Evolutionary conservation across 495 filamentous ascomycete genomes (phyloP), one percentile per base, ranked within the genome.

Genomic region (Neurospora terricola): DNA sequence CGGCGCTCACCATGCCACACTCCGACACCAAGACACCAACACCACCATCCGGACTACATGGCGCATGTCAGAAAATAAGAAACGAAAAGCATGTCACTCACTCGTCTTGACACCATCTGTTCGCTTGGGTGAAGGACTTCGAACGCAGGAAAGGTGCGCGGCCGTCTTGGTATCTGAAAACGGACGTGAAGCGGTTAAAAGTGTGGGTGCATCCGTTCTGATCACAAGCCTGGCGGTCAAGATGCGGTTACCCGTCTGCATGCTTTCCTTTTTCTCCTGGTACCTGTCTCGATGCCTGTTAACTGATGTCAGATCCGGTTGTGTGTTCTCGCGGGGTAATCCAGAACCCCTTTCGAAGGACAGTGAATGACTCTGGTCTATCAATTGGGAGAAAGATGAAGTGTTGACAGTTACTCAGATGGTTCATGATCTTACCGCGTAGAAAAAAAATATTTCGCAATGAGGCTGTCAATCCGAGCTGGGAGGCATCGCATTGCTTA

Each of bases 161-260:
- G 54, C 12, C 23, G 54, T 36, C 27, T 18, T 34, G 14, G 27
- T 34, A 34, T 66, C 27, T 34, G 27, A 66, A 18, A 66, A 36
- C 27, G 27, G 54, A 66, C 54, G 54, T 34, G 23, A 14, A 59
- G 54, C 54, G 6, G 54, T 27, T 30, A 9, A 18, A 16, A 9
- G 11, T 16, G 54, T 62, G 54, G 27, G 27, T 34, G 54, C 54
- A 66, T 66, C 27, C 7, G 54, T 34, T 66, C 54, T 34, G 27
- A 66, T 16, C 54, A 66, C 14, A 66, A 59, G 71, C 75, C 72
- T 43, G 71, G 73, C 73, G 75, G 73, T 73, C 73, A 75, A 74
- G 59, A 73, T 72, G 75, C 73, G 45, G 71, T 62, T 73, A 66
- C 34, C 73, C 75, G 73, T 45, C 36, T 27, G 43, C 34, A 45